A percentile compares a stretch with the other conserved stretches of the same genome.
phyloP scores from a whole-genome alignment of 768 basidiomycete species.

The Hygrocybe coccinea region DNA sequence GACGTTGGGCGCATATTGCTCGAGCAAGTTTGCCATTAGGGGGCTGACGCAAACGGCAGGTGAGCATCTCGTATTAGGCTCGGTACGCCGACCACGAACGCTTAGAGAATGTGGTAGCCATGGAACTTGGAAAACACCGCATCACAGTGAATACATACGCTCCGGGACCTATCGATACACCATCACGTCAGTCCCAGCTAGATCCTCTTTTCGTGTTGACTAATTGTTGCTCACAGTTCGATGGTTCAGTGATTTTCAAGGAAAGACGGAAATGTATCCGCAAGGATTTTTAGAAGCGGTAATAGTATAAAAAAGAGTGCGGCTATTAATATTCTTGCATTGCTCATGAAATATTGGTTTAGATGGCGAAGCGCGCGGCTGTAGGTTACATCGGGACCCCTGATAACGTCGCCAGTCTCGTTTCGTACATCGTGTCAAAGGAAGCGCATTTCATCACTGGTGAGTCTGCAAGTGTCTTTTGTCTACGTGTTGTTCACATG shows the following conservation, averaged over 20 bases:
- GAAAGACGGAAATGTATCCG: not conserved
- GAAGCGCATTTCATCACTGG: constrained; percentile 36
- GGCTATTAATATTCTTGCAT: not conserved
- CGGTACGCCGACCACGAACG: not conserved
- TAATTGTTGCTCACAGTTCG: not conserved
- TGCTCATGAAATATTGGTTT: not conserved
- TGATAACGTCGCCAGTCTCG: constrained; percentile 34
- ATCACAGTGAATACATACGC: constrained; percentile 44
- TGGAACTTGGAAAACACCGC: constrained; percentile 32
- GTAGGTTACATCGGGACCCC: constrained; percentile 14
- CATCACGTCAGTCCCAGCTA: not conserved
- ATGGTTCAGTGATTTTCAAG: not conserved
- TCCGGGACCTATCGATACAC: constrained; percentile 21
- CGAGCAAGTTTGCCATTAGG: constrained; percentile 39
- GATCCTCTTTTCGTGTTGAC: not conserved
- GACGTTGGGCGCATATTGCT: constrained; percentile 24
- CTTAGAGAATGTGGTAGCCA: constrained; percentile 20
- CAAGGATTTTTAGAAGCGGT: not conserved
- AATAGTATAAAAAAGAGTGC: not conserved
- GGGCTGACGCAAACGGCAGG: constrained; percentile 38
- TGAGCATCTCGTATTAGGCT: constrained; percentile 13
- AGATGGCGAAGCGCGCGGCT: not conserved
- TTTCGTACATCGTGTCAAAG: constrained; percentile 35
- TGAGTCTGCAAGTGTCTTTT: no score
- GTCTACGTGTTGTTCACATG: no score